Base-by-base conservation (phyloP, 2,329 filamentous ascomycete species). In the Drechmeria coniospora region DNA sequence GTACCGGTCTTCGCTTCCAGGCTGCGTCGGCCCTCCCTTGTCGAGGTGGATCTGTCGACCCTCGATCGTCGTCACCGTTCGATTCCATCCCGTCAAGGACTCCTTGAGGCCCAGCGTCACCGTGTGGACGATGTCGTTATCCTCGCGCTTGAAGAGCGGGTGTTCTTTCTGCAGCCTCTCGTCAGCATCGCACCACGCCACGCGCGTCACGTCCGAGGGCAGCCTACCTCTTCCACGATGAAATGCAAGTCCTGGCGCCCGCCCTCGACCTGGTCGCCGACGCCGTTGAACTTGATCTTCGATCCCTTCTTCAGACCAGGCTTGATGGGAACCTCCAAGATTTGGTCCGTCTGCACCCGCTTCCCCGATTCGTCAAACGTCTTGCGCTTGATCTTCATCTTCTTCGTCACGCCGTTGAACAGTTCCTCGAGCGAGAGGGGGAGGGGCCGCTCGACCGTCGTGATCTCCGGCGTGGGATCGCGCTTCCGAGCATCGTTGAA, bases 331-430 rank as follows among this genome's bases (percentile, higher is more conserved):
- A 95, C 87, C 47, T 92, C 84, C 17, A 98, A 61, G 12, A 94
- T 82, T 45, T 86, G 80, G 43, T 98, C 90, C 34, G 86, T 80
- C 3, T 77, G 79, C 23, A 72, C 81, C 42, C 84, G 74, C 61
- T 92, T 93, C 32, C 83, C 83, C 1, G 67, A 75, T 13, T 75
- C 64, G 51, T 98, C 90, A 50, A 82, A 95, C 12, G 79, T 84
- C 71, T 95, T 95, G 46, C 87, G 73, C 63, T 93, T 94, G 38
- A 95, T 92, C 61, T 90, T 92, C 68, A 98, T 83, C 66, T 92
- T 94, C 70, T 98, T 98, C 26, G 79, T 83, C 20, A 74, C 73
- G 22, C 90, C 90, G 15, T 68, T 75, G 59, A 73, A 95, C 35
- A 95, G 57, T 46, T 98, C 90, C 53, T 98, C 90, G 19, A 98